Evolutionary conservation across 495 filamentous ascomycete genomes (phyloP), one percentile per base, ranked within the genome.

Genomic region (Amniculicola lignicola): DNA sequence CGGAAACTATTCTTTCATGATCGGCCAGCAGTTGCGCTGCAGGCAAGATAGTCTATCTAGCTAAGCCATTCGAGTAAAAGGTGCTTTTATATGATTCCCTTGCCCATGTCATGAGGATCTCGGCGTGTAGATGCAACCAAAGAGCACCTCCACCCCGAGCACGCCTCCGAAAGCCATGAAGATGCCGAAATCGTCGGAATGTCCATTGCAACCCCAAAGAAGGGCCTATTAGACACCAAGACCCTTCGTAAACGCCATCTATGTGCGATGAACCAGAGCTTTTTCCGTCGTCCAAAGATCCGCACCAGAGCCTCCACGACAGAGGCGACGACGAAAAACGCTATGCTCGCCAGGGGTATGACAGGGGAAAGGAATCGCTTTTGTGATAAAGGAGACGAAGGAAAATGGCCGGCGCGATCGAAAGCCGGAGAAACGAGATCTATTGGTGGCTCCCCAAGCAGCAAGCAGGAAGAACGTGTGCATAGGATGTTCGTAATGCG

Each of bases 341-440:
- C 44, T 18, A 7, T 16, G 59, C 45, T 62, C 49, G 61, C 46
- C 51, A 59, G 40, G 51, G 55, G 36, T 51, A 64, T 60, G 55
- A 58, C 51, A 45, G 43, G 56, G 49, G 45, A 54, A 59, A 48
- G 53, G 43, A 64, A 57, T 58, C 62, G 57, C 57, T 61, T 65
- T 61, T 64, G 37, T 46, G 53, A 45, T 33, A 49, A 31, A 40
- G 6, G 21, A 39, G 27, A n/a, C n/a, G 33, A 47, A 66, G 46
- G 23, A 49, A 63, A 66, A 60, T 36, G 39, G 53, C 56, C 63
- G 50, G 55, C 59, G 53, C 48, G 56, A 58, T 48, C 56, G 61
- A 57, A 57, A 64, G 57, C 58, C 63, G 59, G 62, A 50, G 59
- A 66, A 61, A 57, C 63, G 56, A 66, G 63, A 63, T 63, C 60